phyloP scores from a whole-genome alignment of 305 asterid genomes.

The Fraxinus baroniana region DNA sequence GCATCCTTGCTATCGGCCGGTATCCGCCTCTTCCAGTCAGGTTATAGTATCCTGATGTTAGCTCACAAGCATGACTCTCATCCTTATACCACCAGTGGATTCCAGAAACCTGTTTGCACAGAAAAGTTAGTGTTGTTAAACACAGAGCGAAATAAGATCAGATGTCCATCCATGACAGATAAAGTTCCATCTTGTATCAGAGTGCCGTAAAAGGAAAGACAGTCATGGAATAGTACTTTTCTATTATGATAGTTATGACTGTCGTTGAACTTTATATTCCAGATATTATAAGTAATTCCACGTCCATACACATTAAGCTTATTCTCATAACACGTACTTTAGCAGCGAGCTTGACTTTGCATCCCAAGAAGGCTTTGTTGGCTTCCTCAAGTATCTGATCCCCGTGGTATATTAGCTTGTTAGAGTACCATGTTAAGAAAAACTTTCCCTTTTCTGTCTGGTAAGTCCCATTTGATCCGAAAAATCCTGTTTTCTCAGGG shows the following conservation, averaged over 20 bases:
- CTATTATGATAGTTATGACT: background rate
- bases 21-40: slow-evolving; percentile 59
- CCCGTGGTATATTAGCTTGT: slow-evolving; percentile 59
- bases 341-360: slow-evolving; percentile 47
- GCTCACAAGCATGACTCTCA: slow-evolving; percentile 67
- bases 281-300: background rate
- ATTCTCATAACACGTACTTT: slow-evolving; percentile 36
- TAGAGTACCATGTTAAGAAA: slow-evolving; percentile 71
- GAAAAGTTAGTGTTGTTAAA: too few species aligned
- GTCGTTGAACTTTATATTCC: background rate
- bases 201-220: background rate
- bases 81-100: slow-evolving; percentile 83
- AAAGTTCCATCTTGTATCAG: too few species aligned
- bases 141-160: background rate
- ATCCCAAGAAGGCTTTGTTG: slow-evolving; percentile 52
- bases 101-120: slow-evolving; percentile 41
- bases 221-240: background rate
- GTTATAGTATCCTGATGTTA: slow-evolving; percentile 71
- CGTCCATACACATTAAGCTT: background rate
- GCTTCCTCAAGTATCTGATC: slow-evolving; percentile 78
- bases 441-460: slow-evolving; percentile 56
- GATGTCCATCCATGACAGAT: background rate
- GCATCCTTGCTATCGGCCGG: slow-evolving; percentile 64
- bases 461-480: slow-evolving; percentile 55
- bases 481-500: slow-evolving; percentile 58